Conservation (phyloP, 164 flowering plant species). For the Taxillus chinensis region DNA sequence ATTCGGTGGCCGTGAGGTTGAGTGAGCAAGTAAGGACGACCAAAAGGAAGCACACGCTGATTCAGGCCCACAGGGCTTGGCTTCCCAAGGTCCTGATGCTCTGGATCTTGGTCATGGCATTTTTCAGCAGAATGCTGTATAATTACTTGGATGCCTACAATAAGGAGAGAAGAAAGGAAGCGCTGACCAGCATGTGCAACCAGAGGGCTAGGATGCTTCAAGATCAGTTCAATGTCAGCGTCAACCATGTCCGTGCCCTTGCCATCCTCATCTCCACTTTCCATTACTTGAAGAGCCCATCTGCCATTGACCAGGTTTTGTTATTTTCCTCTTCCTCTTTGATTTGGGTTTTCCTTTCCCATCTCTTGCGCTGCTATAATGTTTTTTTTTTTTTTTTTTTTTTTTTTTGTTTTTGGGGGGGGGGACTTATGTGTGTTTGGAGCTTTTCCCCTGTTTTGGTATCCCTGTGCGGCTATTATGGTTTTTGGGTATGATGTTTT, state of each 20-base stretch:
- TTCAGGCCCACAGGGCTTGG: constrained; percentile 9
- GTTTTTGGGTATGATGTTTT: no score
- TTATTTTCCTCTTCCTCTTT: constrained; percentile 1
- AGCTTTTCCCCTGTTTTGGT: no score
- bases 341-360: background rate
- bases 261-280: constrained; percentile 86
- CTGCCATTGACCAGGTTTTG: constrained; percentile 85
- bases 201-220: constrained; percentile 87
- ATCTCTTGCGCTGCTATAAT: background rate
- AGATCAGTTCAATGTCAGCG: constrained; percentile 86
- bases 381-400: no score
- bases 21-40: constrained; percentile 33
- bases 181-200: constrained; percentile 70
- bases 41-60: constrained; percentile 8
- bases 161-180: constrained; percentile 55
- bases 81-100: constrained; percentile 21
- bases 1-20: constrained; percentile 34
- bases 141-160: constrained; percentile 32
- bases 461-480: no score
- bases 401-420: no score
- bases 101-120: constrained; percentile 32
- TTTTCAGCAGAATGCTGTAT: constrained; percentile 25
- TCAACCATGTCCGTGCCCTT: constrained; percentile 92
- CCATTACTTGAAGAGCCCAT: constrained; percentile 62
- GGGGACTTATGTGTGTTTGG: no score